phyloP scores from a whole-genome alignment of 2,329 filamentous ascomycete genomes.

The Aspergillus chevalieri region DNA sequence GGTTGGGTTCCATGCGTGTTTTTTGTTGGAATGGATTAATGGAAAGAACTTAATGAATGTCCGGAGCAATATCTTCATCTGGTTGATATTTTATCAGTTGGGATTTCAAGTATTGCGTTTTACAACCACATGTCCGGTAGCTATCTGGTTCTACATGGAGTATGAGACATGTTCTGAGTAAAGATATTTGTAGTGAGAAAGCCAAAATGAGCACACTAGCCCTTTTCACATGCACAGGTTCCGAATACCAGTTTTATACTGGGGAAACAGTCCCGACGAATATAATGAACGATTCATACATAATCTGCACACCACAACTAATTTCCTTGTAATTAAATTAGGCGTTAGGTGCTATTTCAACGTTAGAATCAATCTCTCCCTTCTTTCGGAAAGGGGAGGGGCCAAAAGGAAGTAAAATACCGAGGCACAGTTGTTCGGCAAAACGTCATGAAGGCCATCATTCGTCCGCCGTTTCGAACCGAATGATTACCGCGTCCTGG shows the following conservation, averaged over 20 bases:
- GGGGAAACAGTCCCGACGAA: too few relatives aligned
- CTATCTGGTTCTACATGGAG: background rate
- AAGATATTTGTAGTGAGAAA: too few relatives aligned
- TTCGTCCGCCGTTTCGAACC: constrained; percentile 17
- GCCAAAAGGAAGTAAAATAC: constrained; percentile 14
- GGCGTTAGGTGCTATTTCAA: too few relatives aligned
- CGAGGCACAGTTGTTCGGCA: constrained; percentile 31
- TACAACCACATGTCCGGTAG: background rate
- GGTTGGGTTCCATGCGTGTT: constrained; percentile 29
- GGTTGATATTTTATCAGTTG: constrained; percentile 7
- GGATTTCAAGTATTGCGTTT: background rate
- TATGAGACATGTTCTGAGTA: background rate
- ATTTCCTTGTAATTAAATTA: too few relatives aligned
- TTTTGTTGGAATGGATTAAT: constrained; percentile 30
- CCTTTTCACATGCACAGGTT: too few relatives aligned
- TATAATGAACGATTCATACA: too few relatives aligned
- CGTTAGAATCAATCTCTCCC: too few relatives aligned
- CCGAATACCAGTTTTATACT: too few relatives aligned
- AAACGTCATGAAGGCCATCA: constrained; percentile 29
- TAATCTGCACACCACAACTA: too few relatives aligned
- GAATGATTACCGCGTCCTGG: constrained; percentile 23
- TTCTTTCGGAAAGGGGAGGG: constrained; percentile 7
- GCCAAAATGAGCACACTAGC: too few relatives aligned
- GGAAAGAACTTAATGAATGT: constrained; percentile 26
- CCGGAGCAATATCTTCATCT: constrained; percentile 6